Base-by-base conservation (phyloP, 768 basidiomycete genomes). In the Tulasnella sp. region DNA sequence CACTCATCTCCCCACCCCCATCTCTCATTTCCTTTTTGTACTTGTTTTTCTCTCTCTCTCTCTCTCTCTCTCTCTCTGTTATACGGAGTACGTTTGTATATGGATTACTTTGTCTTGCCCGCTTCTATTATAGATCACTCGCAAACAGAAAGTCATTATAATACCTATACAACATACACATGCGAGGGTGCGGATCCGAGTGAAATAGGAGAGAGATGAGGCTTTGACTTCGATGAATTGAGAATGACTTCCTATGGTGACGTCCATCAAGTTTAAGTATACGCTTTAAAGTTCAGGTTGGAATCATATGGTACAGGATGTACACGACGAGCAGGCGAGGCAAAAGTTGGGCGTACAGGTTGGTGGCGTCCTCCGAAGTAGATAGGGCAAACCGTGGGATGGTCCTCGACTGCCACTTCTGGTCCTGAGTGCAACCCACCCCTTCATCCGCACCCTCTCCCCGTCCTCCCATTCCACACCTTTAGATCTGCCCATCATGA, bases 401-500 rank as follows among this genome's bases (percentile, higher is more conserved):
- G 58, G 58, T 64, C 58, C 58, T 64, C 11, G 11, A 1, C 58
- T 64, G 29, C 58, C 58, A n/a, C 58, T 64, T 70, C 37, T 19
- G 68, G 68, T 70, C 68, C 37, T 38, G 40, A 70, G 68, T 70
- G 68, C 68, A 70, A 70, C 36, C 36, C 68, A 70, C 68, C 68
- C 68, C 34, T 37, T 29, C 40, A 70, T 70, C 68, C 68, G 37
- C 37, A 67, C 67, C 67, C 68, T 70, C 68, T 70, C 68, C 22
- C 36, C n/a, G n/a, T n/a, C 36, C 68, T 14, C 25, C 68, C 36
- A n/a, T 70, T n/a, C 68, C 68, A 38, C 68, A 31, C 38, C 68
- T 19, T 31, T 12, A 11, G 19, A 70, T 36, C 36, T 37, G 68
- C 68, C 40, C 68, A 70, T 31, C 68, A 70, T 42, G 68, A 85